A percentile compares a stretch with the other conserved stretches of the same genome.
phyloP scores from a whole-genome alignment of 371 early-diverging fungal genomes.

The Blyttiomyces sp. region DNA sequence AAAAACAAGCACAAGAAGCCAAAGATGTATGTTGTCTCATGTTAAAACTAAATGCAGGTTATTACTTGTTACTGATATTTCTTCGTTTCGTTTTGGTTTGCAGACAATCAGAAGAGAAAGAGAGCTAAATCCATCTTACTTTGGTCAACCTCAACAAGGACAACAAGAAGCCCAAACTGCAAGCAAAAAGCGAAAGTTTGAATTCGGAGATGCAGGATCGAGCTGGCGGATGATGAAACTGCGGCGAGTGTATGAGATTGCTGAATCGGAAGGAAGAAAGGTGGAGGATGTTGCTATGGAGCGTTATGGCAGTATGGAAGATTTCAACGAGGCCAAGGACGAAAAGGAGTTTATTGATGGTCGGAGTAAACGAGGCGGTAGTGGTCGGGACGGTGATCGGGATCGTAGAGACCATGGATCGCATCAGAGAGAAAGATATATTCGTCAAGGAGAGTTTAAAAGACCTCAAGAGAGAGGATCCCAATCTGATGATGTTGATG shows the following conservation, averaged over 20 bases:
- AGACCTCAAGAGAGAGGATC: constrained; percentile 7
- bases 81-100: too few species aligned
- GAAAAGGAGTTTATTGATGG: constrained; percentile 66
- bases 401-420: not conserved
- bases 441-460: constrained; percentile 1
- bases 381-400: not conserved
- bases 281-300: constrained; percentile 70
- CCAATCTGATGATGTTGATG: constrained; percentile 21
- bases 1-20: too few species aligned
- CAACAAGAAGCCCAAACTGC: not conserved
- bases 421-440: not conserved
- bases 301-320: constrained; percentile 50
- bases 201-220: constrained; percentile 73
- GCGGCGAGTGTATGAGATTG: constrained; percentile 64
- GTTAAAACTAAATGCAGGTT: too few species aligned
- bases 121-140: not conserved
- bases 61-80: too few species aligned
- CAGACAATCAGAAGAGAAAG: not conserved
- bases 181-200: constrained; percentile 8
- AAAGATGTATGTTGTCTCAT: too few species aligned
- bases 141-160: not conserved
- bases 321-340: constrained; percentile 57
- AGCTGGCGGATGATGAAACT: constrained; percentile 83
- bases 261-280: constrained; percentile 62
- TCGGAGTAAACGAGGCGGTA: not conserved